Conservation (phyloP, 768 basidiomycete genomes). For the Gloeopeniophorella convolvens region DNA sequence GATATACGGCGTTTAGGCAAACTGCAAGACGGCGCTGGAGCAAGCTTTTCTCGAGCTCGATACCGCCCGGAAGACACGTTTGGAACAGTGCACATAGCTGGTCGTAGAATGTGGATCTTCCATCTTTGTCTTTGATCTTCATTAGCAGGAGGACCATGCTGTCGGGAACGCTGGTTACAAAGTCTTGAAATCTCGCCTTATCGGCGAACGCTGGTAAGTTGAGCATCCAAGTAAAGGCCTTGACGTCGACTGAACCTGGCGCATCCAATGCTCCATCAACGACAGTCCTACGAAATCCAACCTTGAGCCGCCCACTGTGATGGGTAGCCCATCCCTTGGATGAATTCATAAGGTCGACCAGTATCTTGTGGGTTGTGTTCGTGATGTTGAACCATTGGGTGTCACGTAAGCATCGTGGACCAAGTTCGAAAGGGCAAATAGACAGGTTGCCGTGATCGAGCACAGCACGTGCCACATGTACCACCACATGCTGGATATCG, state of each 20-base stretch:
- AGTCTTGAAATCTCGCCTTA: neutral
- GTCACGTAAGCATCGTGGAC: too few relatives aligned
- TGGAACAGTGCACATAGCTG: neutral
- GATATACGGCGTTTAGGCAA: neutral
- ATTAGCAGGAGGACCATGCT: neutral
- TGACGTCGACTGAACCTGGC: neutral
- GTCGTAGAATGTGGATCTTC: neutral
- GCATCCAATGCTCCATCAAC: neutral
- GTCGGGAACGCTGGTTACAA: neutral
- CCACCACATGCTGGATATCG: constrained; percentile 6
- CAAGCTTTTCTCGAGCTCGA: neutral
- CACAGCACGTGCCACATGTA: neutral
- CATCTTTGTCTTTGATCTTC: neutral
- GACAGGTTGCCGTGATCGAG: neutral
- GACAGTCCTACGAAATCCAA: neutral
- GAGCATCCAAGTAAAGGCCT: neutral
- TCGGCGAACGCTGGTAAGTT: neutral
- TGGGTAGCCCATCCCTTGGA: too few relatives aligned
- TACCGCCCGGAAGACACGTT: neutral
- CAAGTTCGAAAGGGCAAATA: too few relatives aligned
- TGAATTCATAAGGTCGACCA: too few relatives aligned
- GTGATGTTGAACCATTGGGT: too few relatives aligned
- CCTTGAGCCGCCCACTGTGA: neutral
- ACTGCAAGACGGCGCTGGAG: neutral
- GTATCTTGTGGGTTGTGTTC: too few relatives aligned